Percentiles rank a stretch among this genome's conserved stretches.
Evolutionary conservation across 352 stramenopile genomes (phyloP).

Genomic region (Pythium myriotylum): DNA sequence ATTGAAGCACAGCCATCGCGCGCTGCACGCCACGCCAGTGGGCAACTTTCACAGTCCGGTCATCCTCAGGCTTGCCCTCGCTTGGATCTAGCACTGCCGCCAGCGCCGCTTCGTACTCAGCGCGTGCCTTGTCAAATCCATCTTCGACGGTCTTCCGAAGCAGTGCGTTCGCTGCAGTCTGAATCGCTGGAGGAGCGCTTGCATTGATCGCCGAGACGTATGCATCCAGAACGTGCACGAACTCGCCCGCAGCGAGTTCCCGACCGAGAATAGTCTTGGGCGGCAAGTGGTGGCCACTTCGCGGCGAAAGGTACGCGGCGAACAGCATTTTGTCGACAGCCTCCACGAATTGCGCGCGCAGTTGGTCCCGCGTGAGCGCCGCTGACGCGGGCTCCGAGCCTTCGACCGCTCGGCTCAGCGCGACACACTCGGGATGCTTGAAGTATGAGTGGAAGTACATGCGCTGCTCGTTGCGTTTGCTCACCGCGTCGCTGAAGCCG

Average conservation of each 20-base stretch:
- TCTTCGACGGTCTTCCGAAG: slow-evolving; percentile 41
- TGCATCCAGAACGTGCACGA: slow-evolving; percentile 40
- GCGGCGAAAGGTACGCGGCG: slow-evolving; percentile 42
- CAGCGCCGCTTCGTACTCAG: slow-evolving; percentile 31
- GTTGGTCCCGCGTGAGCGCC: slow-evolving; percentile 28
- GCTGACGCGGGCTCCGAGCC: slow-evolving; percentile 17
- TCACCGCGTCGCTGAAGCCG: slow-evolving; percentile 60
- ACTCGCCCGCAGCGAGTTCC: slow-evolving; percentile 38
- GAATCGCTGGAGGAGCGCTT: slow-evolving; percentile 45
- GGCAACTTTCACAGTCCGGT: not conserved
- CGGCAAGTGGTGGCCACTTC: slow-evolving; percentile 33
- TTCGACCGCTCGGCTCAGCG: slow-evolving; percentile 55
- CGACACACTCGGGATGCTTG: slow-evolving; percentile 37
- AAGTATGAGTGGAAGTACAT: slow-evolving; percentile 70
- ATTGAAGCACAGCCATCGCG: slow-evolving; percentile 6
- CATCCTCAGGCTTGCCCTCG: not conserved
- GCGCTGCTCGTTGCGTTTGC: slow-evolving; percentile 49
- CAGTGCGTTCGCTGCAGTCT: slow-evolving; percentile 44
- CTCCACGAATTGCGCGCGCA: slow-evolving; percentile 61
- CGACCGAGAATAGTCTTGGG: slow-evolving; percentile 49
- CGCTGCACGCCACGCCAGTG: slow-evolving; percentile 19
- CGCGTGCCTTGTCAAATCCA: slow-evolving; percentile 31
- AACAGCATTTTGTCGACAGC: slow-evolving; percentile 50
- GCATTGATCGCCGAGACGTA: slow-evolving; percentile 53
- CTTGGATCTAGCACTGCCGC: not conserved